Conservation (phyloP, 2,329 filamentous ascomycete species). For the Xylariaceae sp. region DNA sequence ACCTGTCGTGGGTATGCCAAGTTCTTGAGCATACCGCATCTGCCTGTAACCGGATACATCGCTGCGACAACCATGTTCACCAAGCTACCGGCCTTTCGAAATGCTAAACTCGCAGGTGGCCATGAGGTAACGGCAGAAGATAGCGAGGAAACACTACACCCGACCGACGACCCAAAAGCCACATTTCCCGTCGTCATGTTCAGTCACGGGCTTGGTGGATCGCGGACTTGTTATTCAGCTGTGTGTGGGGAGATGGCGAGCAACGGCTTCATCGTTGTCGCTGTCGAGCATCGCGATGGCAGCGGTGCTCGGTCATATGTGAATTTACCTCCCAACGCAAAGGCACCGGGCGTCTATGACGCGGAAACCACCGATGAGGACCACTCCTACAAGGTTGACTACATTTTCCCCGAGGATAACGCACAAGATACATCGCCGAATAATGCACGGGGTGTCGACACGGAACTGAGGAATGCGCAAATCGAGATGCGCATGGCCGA, state of each 20-base stretch:
- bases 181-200: conserved; percentile 62
- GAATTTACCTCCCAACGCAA: conserved; percentile 46
- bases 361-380: conserved; percentile 35
- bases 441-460: conserved; percentile 58
- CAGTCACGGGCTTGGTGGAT: conserved; percentile 63
- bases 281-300: conserved; percentile 63
- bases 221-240: conserved; percentile 57
- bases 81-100: conserved; percentile 61
- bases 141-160: conserved; percentile 18
- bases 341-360: conserved; percentile 29
- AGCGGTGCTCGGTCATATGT: conserved; percentile 58
- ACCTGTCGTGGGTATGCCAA: conserved; percentile 60
- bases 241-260: conserved; percentile 64
- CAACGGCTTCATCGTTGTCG: conserved; percentile 62
- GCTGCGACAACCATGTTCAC: conserved; percentile 58
- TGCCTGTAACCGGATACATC: conserved; percentile 49
- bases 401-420: conserved; percentile 59
- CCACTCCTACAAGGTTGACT: conserved; percentile 49
- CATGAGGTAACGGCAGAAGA: conserved; percentile 36
- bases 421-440: conserved; percentile 47
- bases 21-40: conserved; percentile 51
- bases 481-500: conserved; percentile 61
- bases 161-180: conserved; percentile 30
- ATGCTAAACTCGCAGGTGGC: conserved; percentile 53
- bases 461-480: conserved; percentile 55